Evolutionary conservation across 306 rosid species (phyloP), one percentile per base, ranked within the genome.

Genomic region (Biancaea sappan): DNA sequence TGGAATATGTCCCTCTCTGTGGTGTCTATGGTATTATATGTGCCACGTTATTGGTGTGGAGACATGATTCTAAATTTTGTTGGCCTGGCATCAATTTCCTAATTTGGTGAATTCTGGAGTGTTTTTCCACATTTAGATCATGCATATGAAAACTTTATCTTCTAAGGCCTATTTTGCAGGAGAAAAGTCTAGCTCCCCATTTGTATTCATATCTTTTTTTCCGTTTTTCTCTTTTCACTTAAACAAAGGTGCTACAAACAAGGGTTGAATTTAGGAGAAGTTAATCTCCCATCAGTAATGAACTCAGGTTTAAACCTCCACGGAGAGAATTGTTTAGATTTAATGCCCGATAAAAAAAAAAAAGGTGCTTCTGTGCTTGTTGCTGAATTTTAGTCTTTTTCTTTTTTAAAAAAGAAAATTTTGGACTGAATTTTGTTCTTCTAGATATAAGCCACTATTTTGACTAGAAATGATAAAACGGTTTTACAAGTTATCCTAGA

Each of bases 71-170:
- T 51, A 43, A 35, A 60, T 32, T 74, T 75, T 58, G 48, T 54
- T 75, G 58, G 70, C 16, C 11, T 4, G 35, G 73, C 66, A 14
- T 63, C 19, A 14, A 21, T 50, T 71, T 74, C 79, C 71, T 9
- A 48, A 79, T 74, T 51, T 52, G 75, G 84, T 34, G 54, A 29
- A 53, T 21, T 69, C 65, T 65, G 38, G 54, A 65, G 35, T 59
- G 64, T 8, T 26, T 31, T 71, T 66, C 69, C 76, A 71, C 43
- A 58, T 68, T 41, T 31, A 26, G 85, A 54, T 2, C 14, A 21
- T 62, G n/a, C 68, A 11, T n/a, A 24, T 19, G 59, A 29, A 59
- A 22, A 14, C 64, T 65, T 76, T 12, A n/a, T 25, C 71, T 59
- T 24, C 38, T 28, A 38, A 65, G 65, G 53, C 28, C 63, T 38